These are phyloP conservation scores for Dioszegia crocea DNA, from an alignment of 768 basidiomycete genomes.

Conservation along the genomic window DNA sequence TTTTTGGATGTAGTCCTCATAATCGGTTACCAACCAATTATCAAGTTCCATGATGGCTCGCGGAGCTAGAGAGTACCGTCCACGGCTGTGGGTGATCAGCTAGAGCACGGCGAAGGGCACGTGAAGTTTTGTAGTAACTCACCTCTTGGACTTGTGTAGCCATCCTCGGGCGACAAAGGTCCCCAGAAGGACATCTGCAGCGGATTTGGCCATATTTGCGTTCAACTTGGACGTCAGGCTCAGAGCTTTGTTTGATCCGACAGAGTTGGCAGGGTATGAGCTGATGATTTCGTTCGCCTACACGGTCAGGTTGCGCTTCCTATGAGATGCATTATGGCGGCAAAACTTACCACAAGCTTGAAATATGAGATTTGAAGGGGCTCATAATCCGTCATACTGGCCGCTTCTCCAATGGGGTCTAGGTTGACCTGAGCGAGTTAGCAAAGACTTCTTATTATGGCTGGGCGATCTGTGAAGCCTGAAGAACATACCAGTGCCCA, in stretches of 20 bases:
- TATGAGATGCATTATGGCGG: no score
- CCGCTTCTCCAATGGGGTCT: conserved; percentile 25
- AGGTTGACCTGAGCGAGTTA: conserved; percentile 36
- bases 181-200: conserved; percentile 28
- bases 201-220: conserved; percentile 26
- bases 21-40: conserved; percentile 29
- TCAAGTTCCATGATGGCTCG: conserved; percentile 40
- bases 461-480: no score
- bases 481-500: conserved; percentile 33
- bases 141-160: conserved; percentile 39
- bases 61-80: conserved; percentile 32
- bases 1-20: conserved; percentile 32
- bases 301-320: no score
- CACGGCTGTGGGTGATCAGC: no score
- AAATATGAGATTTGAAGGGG: conserved; percentile 40
- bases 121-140: no score
- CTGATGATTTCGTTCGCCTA: conserved; percentile 21
- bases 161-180: conserved; percentile 43
- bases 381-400: conserved; percentile 32
- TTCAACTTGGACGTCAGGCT: conserved; percentile 8
- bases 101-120: no score
- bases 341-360: conserved; percentile 33
- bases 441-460: no score
- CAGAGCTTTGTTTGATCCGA: conserved; percentile 34
- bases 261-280: conserved; percentile 46